A percentile compares a stretch with the other conserved stretches of the same genome.
phyloP scores from a whole-genome alignment of 2,329 filamentous ascomycete species.

The Celoporthe dispersa region DNA sequence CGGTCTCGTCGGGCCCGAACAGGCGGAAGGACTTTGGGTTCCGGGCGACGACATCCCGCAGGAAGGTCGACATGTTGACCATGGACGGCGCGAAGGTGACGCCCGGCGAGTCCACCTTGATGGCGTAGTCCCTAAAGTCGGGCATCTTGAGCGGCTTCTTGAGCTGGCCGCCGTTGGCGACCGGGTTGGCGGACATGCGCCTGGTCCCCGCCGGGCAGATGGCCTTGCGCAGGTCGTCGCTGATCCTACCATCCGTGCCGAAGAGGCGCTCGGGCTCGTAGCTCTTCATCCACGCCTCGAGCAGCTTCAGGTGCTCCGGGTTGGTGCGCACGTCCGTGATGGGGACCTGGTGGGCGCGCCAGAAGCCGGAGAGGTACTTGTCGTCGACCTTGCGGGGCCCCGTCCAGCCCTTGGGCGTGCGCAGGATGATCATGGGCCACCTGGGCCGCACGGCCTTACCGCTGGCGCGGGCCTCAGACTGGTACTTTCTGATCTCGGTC shows the following conservation, averaged over 20 bases:
- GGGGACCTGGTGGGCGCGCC: conserved; percentile 78
- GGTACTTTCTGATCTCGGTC: conserved; percentile 67
- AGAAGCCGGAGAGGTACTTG: conserved; percentile 76
- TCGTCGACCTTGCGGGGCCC: conserved; percentile 72
- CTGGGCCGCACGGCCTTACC: conserved; percentile 70
- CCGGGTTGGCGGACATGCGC: conserved; percentile 78
- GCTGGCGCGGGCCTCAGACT: conserved; percentile 72
- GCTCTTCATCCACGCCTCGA: conserved; percentile 78
- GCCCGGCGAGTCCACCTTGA: conserved; percentile 65
- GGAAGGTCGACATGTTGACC: conserved; percentile 68
- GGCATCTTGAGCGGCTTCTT: conserved; percentile 71
- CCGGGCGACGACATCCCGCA: conserved; percentile 67
- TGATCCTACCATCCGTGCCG: conserved; percentile 64
- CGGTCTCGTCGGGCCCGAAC: conserved; percentile 80
- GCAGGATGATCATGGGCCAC: conserved; percentile 81
- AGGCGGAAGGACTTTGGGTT: conserved; percentile 74
- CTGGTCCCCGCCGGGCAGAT: conserved; percentile 68
- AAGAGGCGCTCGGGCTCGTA: conserved; percentile 78
- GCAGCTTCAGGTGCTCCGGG: conserved; percentile 65
- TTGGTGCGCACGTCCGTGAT: conserved; percentile 72
- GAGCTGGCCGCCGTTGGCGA: conserved; percentile 72
- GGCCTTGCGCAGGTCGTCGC: conserved; percentile 60
- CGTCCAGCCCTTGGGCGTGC: conserved; percentile 81
- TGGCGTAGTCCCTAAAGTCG: conserved; percentile 70
- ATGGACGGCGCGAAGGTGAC: conserved; percentile 65